Conservation (phyloP, 2,329 filamentous ascomycete genomes). For the Ceratocystis variospora region DNA sequence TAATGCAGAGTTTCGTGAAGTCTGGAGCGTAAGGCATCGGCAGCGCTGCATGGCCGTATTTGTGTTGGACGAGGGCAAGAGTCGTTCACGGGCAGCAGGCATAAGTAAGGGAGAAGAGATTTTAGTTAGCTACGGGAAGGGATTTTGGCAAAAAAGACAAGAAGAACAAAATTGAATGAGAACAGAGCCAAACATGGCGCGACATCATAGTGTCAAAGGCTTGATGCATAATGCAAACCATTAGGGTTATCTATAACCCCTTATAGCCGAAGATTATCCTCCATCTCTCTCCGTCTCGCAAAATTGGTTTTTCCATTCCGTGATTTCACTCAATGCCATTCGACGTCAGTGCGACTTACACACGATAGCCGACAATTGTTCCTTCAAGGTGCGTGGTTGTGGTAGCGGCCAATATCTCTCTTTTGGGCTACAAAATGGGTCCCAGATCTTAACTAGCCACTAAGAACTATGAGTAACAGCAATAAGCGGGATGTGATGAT, state of each 20-base stretch:
- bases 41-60: constrained; percentile 46
- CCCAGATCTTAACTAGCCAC: too few species aligned
- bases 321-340: neutral
- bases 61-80: constrained; percentile 36
- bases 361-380: neutral
- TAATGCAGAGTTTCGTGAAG: constrained; percentile 46
- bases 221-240: neutral
- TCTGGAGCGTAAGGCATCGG: constrained; percentile 39
- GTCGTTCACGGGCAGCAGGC: constrained; percentile 23
- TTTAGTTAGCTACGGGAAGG: constrained; percentile 52
- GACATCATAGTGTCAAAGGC: too few species aligned
- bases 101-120: constrained; percentile 50
- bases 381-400: too few species aligned
- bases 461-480: too few species aligned
- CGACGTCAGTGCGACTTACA: neutral
- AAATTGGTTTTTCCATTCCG: constrained; percentile 15
- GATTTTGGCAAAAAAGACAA: constrained; percentile 38
- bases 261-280: neutral
- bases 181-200: neutral
- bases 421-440: too few species aligned
- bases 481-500: too few species aligned
- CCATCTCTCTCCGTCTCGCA: neutral
- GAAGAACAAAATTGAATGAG: neutral
- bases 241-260: neutral
- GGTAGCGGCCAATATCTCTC: too few species aligned